Evolutionary conservation across 192 early-diverging fungal genomes (phyloP).

Genomic region (Coemansia sp.): DNA sequence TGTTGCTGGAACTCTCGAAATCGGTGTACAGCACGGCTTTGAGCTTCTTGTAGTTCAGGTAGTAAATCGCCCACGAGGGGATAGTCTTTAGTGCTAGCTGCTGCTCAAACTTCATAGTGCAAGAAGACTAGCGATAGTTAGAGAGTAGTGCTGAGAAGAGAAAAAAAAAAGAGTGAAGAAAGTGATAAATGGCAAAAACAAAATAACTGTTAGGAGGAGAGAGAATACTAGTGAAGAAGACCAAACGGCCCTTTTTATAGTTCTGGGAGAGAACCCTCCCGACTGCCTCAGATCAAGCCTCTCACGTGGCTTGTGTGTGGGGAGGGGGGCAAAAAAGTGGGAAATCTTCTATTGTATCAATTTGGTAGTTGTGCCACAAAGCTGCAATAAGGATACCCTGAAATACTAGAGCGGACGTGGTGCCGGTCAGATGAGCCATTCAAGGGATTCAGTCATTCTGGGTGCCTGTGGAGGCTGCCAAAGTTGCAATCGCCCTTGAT

Average conservation of each 20-base stretch:
- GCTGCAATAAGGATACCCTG: neutral
- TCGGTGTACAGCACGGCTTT: slow-evolving; percentile 51
- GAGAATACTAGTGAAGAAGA: neutral
- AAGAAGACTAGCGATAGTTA: neutral
- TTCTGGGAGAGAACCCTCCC: neutral
- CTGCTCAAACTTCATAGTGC: slow-evolving; percentile 59
- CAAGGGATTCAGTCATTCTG: neutral
- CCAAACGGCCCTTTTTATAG: neutral
- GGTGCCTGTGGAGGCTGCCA: neutral
- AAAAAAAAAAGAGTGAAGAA: neutral
- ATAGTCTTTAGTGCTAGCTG: slow-evolving; percentile 57
- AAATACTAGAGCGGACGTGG: neutral
- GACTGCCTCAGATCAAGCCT: neutral
- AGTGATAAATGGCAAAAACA: neutral
- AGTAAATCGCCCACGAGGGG: slow-evolving; percentile 55
- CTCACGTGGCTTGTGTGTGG: slow-evolving; percentile 1
- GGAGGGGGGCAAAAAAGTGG: neutral
- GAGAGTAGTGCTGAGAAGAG: neutral
- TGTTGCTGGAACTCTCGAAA: slow-evolving; percentile 1
- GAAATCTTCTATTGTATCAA: neutral
- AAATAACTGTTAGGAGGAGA: neutral
- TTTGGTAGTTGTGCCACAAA: neutral
- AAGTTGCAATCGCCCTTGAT: neutral
- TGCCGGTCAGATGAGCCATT: neutral
- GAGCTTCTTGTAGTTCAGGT: slow-evolving; percentile 56